Evolutionary conservation across 2,329 filamentous ascomycete species (phyloP).

Genomic region (Microcyclosporella mali): DNA sequence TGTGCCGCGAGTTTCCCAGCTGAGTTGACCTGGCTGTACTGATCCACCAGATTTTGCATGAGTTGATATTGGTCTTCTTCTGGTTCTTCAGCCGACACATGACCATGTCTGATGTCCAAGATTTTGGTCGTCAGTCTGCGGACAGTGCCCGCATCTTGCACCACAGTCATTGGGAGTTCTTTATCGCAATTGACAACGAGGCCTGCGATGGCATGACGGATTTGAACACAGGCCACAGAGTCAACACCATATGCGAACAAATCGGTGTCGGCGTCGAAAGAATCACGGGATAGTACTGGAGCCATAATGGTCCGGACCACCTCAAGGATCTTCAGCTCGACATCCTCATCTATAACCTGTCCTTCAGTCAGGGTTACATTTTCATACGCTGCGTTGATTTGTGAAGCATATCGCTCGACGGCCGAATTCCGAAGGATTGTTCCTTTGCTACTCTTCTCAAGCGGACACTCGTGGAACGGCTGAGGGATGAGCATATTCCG

Average conservation of each 20-base stretch:
- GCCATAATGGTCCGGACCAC: slow-evolving; percentile 23
- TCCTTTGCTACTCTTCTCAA: slow-evolving; percentile 60
- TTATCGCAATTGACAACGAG: slow-evolving; percentile 32
- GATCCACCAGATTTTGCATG: slow-evolving; percentile 44
- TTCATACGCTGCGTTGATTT: slow-evolving; percentile 46
- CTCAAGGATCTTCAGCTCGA: slow-evolving; percentile 30
- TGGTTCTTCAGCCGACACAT: slow-evolving; percentile 18
- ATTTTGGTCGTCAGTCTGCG: slow-evolving; percentile 36
- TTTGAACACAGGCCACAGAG: slow-evolving; percentile 52
- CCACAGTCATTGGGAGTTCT: slow-evolving; percentile 50
- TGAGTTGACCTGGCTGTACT: slow-evolving; percentile 35
- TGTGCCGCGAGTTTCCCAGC: background rate
- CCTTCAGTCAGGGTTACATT: slow-evolving; percentile 15
- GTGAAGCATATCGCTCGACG: slow-evolving; percentile 43
- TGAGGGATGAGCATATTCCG: slow-evolving; percentile 48
- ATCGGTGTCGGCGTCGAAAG: slow-evolving; percentile 34
- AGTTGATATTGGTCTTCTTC: slow-evolving; percentile 34
- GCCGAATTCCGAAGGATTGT: slow-evolving; percentile 50
- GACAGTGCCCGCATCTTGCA: slow-evolving; percentile 56
- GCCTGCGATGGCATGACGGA: slow-evolving; percentile 37
- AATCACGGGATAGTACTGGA: background rate
- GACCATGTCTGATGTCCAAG: slow-evolving; percentile 35
- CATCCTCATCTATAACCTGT: slow-evolving; percentile 28
- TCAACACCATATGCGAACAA: slow-evolving; percentile 56
- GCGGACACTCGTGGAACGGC: slow-evolving; percentile 27